phyloP scores from a whole-genome alignment of 768 basidiomycete genomes.

The Psilocybe cubensis region DNA sequence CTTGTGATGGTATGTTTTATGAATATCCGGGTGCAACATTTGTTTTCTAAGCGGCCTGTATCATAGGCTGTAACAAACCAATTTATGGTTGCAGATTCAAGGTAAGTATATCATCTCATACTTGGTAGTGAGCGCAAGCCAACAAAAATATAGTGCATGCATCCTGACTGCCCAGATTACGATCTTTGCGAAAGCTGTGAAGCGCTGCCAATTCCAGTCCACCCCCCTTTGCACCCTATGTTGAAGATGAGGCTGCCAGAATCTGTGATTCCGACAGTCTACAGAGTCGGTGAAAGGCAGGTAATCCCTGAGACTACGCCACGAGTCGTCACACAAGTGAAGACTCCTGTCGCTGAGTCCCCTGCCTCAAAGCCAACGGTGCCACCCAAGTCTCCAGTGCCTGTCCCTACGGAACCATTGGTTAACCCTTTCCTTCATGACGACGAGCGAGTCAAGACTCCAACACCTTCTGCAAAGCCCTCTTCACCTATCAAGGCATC shows the following conservation, averaged over 20 bases:
- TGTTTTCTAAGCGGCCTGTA: not conserved
- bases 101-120: conserved; percentile 37
- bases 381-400: not conserved
- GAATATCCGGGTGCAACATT: not conserved
- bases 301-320: conserved; percentile 19
- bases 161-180: conserved; percentile 75
- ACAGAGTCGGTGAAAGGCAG: conserved; percentile 30
- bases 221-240: conserved; percentile 72
- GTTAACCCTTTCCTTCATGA: not conserved
- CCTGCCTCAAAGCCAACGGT: not conserved
- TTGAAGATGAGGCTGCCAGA: conserved; percentile 69
- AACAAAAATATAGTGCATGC: conserved; percentile 64
- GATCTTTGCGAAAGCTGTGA: conserved; percentile 84
- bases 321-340: not conserved
- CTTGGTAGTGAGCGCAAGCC: conserved; percentile 1
- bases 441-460: conserved; percentile 15
- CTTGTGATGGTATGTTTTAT: conserved; percentile 53
- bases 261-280: conserved; percentile 42
- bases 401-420: not conserved
- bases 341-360: not conserved
- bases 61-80: conserved; percentile 47
- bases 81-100: conserved; percentile 77
- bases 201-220: conserved; percentile 75
- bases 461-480: conserved; percentile 3
- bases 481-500: not conserved